Evolutionary conservation across 75 land plant species (phyloP), one percentile per base, ranked within the genome.

Genomic region (Selaginella moellendorffii): DNA sequence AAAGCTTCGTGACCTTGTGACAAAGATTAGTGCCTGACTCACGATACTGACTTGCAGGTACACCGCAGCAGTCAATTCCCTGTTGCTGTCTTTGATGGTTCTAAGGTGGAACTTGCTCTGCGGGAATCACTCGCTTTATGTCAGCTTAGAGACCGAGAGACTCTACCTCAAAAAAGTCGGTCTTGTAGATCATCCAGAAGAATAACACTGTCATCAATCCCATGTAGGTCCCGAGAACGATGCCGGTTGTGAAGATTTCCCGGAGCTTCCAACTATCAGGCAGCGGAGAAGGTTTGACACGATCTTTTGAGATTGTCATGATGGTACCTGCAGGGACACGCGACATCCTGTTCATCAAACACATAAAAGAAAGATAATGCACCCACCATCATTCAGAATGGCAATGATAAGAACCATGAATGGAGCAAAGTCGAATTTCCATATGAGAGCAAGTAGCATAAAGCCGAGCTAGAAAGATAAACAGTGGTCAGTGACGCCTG

Each of bases 31-130:
- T 24, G 85, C 85, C 31, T 82, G 85, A 64, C 85, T 80, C 26
- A 81, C 74, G 28, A 81, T 80, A 72, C 85, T 83, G 10, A 83
- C 84, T 81, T 81, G 86, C 27, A 84, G 75, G 65, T 84, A 81
- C 18, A 84, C 46, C 0, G 87, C 84, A 18, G 84, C 70, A 31
- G 69, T 78, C 24, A 81, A 26, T 59, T 76, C 69, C 14, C 46
- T 0, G 2, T 24, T 0, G 18, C 62, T 69, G 19, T 72, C 21
- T 53, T 51, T 70, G 23, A 83, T 65, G 9, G 65, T 36, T 25
- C 68, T 64, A 0, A 83, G 79, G 26, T 63, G 27, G 62, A 83
- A 83, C 20, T 66, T 68, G 8, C 71, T 36, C 46, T 36, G 46
- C 14, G 14, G 14, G 46, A 36, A 36, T 14, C 46, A 36, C 46